Conservation (phyloP, 2,329 filamentous ascomycete species). For the Paecilomyces variotii region DNA sequence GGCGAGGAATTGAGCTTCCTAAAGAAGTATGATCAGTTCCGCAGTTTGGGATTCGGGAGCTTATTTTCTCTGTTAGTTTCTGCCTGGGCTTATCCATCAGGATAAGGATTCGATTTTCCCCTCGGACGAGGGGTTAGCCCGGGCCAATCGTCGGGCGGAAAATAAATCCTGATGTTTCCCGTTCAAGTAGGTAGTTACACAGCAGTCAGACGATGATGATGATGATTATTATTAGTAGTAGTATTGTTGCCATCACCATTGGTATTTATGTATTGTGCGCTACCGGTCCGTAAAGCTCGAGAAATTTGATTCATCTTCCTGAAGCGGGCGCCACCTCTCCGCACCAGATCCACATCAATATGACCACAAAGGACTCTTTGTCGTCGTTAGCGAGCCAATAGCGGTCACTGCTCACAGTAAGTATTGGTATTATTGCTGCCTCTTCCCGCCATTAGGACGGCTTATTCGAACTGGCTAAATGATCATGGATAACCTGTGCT, state of each 20-base stretch:
- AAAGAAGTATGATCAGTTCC: neutral
- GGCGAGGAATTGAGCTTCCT: neutral
- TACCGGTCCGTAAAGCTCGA: neutral
- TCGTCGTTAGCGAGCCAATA: neutral
- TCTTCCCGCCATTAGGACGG: neutral
- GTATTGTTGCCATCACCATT: no score
- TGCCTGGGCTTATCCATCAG: neutral
- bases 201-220: neutral
- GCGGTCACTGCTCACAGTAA: neutral
- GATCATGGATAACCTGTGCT: no score
- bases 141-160: neutral
- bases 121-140: neutral
- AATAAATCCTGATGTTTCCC: neutral
- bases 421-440: neutral
- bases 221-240: no score
- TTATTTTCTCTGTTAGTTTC: neutral
- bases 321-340: neutral
- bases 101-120: neutral
- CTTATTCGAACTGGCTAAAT: neutral
- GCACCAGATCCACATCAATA: neutral
- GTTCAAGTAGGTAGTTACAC: neutral
- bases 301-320: neutral
- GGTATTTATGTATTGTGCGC: no score
- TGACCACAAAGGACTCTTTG: neutral
- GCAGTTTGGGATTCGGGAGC: neutral